Percentiles rank a stretch among this genome's conserved stretches.
Conservation (phyloP, 495 filamentous ascomycete genomes). For the Xylaria bambusicola region DNA sequence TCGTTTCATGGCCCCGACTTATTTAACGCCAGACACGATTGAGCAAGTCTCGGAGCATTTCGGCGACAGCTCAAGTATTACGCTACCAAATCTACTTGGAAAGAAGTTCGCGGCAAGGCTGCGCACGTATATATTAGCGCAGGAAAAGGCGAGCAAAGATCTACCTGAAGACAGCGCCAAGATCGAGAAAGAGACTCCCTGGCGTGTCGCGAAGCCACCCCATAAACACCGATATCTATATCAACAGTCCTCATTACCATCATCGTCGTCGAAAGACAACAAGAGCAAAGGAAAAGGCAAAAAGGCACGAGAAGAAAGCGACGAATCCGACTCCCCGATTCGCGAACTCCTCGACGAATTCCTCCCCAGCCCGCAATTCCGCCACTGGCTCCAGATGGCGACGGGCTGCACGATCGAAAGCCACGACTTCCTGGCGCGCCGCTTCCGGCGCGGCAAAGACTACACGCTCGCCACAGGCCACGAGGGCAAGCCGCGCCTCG, state of each 20-base stretch:
- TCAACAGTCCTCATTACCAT: conserved; percentile 48
- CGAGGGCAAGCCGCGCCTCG: conserved; percentile 78
- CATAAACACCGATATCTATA: conserved; percentile 96
- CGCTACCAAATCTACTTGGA: conserved; percentile 73
- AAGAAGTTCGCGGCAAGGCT: conserved; percentile 72
- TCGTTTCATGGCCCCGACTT: conserved; percentile 83
- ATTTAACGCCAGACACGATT: conserved; percentile 91
- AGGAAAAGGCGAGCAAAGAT: conserved; percentile 51
- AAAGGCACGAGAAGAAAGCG: conserved; percentile 4
- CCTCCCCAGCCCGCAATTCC: conserved; percentile 83
- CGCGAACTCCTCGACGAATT: conserved; percentile 75
- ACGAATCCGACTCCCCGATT: conserved; percentile 56
- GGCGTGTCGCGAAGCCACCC: conserved; percentile 81
- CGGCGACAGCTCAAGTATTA: conserved; percentile 76
- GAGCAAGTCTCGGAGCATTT: conserved; percentile 80
- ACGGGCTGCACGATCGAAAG: conserved; percentile 69
- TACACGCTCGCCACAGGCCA: conserved; percentile 90
- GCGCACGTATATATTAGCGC: conserved; percentile 64
- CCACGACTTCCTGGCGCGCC: conserved; percentile 71
- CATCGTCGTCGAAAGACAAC: neutral
- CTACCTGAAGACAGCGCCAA: conserved; percentile 51
- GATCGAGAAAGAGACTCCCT: conserved; percentile 59
- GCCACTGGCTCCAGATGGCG: conserved; percentile 81
- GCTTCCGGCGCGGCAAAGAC: conserved; percentile 84
- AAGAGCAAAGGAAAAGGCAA: conserved; percentile 14